Percentiles rank a stretch among this genome's conserved stretches.
Conservation (phyloP, 805 yeast genomes). For the Zygosaccharomyces bailii region DNA sequence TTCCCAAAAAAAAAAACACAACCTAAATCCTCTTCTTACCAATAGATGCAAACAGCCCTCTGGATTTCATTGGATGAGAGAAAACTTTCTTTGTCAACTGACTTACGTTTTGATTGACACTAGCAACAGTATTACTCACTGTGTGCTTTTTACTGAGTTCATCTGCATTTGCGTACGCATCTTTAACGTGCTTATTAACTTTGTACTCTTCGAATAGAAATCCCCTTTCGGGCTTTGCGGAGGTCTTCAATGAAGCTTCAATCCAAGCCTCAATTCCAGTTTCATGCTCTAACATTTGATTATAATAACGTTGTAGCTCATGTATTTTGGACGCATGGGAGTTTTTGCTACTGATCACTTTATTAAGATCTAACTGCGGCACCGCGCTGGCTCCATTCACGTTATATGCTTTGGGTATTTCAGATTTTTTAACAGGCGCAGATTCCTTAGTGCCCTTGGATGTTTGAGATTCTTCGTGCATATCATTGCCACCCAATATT, state of each 20-base stretch:
- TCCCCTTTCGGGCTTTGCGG: conserved; percentile 31
- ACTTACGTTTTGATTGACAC: conserved; percentile 46
- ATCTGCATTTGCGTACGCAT: conserved; percentile 64
- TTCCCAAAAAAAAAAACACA: not conserved
- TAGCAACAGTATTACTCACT: conserved; percentile 40
- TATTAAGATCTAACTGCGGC: conserved; percentile 41
- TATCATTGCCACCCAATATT: conserved; percentile 20
- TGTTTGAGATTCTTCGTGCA: conserved; percentile 29
- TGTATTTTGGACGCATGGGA: conserved; percentile 26
- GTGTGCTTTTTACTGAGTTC: conserved; percentile 39
- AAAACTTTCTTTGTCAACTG: conserved; percentile 50
- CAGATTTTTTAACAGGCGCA: not conserved
- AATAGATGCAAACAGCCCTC: conserved; percentile 49
- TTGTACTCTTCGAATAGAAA: conserved; percentile 38
- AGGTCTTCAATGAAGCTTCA: conserved; percentile 33
- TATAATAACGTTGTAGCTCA: conserved; percentile 29
- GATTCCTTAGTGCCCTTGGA: conserved; percentile 40
- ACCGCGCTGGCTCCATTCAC: conserved; percentile 28
- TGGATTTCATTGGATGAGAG: conserved; percentile 48
- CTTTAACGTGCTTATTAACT: conserved; percentile 51
- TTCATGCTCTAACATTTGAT: conserved; percentile 44
- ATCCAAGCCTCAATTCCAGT: conserved; percentile 62
- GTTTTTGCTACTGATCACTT: conserved; percentile 35
- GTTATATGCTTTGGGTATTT: not conserved
- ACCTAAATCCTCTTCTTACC: conserved; percentile 50